Evolutionary conservation across 2,329 filamentous ascomycete genomes (phyloP).

Genomic region (Esteya vermicola): DNA sequence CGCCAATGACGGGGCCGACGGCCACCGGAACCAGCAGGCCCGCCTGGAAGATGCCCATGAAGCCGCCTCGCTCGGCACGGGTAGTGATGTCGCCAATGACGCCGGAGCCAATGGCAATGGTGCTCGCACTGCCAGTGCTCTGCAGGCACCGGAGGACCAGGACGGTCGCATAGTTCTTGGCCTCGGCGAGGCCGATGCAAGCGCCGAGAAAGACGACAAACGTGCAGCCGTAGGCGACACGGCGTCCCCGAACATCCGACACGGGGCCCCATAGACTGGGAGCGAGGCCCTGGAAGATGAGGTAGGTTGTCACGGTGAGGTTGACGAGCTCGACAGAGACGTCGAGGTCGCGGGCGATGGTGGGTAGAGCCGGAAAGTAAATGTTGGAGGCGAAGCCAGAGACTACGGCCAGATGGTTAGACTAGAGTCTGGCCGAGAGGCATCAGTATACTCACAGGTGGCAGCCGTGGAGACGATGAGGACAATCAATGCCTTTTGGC

Average conservation of each 20-base stretch:
- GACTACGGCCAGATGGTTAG: conserved; percentile 17
- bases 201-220: conserved; percentile 43
- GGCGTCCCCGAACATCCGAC: conserved; percentile 42
- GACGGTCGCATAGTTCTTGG: conserved; percentile 40
- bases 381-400: conserved; percentile 47
- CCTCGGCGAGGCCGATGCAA: conserved; percentile 45
- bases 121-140: conserved; percentile 50
- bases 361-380: conserved; percentile 30
- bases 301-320: conserved; percentile 42
- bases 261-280: conserved; percentile 48
- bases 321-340: conserved; percentile 28
- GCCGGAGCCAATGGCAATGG: conserved; percentile 55
- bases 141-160: conserved; percentile 48
- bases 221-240: conserved; percentile 46
- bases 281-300: conserved; percentile 48
- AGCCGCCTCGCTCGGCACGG: conserved; percentile 53
- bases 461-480: conserved; percentile 32
- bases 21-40: conserved; percentile 41
- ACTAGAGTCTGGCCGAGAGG: not conserved
- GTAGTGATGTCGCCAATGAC: conserved; percentile 60
- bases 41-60: conserved; percentile 50
- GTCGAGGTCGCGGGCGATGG: conserved; percentile 21
- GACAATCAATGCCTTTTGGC: conserved; percentile 33
- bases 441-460: conserved; percentile 25
- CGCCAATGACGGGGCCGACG: conserved; percentile 47